These are phyloP conservation scores for Rickenella mellea DNA, from an alignment of 768 basidiomycete genomes.

Conservation along the genomic window DNA sequence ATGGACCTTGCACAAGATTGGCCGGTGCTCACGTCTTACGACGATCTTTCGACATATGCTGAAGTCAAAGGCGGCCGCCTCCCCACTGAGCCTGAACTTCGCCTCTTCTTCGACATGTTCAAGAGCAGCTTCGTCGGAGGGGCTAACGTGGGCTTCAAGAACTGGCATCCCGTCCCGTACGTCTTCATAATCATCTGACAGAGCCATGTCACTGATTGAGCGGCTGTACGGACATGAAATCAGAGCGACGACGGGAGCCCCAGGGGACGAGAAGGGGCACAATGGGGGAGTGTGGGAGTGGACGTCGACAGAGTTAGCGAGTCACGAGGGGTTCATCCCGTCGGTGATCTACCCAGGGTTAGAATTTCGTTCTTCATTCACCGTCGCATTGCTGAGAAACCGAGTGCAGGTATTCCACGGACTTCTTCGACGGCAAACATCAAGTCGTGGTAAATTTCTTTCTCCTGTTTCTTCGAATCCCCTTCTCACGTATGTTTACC, in stretches of 20 bases:
- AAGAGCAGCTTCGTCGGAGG: slow-evolving; percentile 67
- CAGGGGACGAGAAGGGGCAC: slow-evolving; percentile 47
- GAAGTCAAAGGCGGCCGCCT: slow-evolving; percentile 84
- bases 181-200: slow-evolving; percentile 20
- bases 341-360: slow-evolving; percentile 85
- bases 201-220: slow-evolving; percentile 1
- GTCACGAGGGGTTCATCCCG: slow-evolving; percentile 63
- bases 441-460: slow-evolving; percentile 67
- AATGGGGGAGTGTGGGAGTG: slow-evolving; percentile 99
- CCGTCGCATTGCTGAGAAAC: background rate
- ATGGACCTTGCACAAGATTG: slow-evolving; percentile 73
- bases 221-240: background rate
- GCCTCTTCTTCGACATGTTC: slow-evolving; percentile 68
- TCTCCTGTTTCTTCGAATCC: background rate
- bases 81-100: slow-evolving; percentile 84
- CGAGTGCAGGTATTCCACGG: slow-evolving; percentile 55
- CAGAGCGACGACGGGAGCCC: slow-evolving; percentile 55
- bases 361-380: slow-evolving; percentile 5
- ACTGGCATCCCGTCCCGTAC: slow-evolving; percentile 91
- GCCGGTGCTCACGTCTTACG: slow-evolving; percentile 77
- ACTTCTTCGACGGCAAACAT: slow-evolving; percentile 88
- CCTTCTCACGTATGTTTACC: slow-evolving; percentile 2
- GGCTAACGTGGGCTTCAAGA: slow-evolving; percentile 78
- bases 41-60: slow-evolving; percentile 73
- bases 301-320: slow-evolving; percentile 75